Evolutionary conservation across 805 yeast species (phyloP).

Genomic region (Metschnikowia hibisci): DNA sequence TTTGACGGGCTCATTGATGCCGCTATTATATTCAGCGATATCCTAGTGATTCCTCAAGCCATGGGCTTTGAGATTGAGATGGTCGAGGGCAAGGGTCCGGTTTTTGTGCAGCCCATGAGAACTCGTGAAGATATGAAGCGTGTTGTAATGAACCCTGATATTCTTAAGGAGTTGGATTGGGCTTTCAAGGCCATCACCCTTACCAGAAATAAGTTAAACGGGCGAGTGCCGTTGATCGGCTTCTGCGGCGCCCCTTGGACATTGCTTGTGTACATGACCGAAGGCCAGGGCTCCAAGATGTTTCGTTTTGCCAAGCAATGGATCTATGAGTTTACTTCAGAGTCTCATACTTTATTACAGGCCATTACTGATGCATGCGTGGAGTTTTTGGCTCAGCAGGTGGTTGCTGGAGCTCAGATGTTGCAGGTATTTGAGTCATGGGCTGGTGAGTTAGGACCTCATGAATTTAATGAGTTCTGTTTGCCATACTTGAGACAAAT

Average conservation of each 20-base stretch:
- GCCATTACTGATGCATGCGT: slow-evolving; percentile 82
- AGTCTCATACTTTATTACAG: slow-evolving; percentile 66
- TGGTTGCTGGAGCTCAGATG: slow-evolving; percentile 97
- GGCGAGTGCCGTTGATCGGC: slow-evolving; percentile 91
- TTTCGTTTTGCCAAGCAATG: slow-evolving; percentile 90
- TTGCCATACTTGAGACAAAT: slow-evolving; percentile 85
- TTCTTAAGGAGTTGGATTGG: slow-evolving; percentile 80
- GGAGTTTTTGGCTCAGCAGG: slow-evolving; percentile 91
- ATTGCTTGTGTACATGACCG: slow-evolving; percentile 91
- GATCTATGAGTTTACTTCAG: slow-evolving; percentile 77
- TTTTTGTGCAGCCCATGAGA: slow-evolving; percentile 84
- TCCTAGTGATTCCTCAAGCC: slow-evolving; percentile 95
- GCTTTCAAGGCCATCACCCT: slow-evolving; percentile 89
- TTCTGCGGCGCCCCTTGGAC: slow-evolving; percentile 99
- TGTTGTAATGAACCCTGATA: slow-evolving; percentile 62
- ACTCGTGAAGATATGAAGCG: slow-evolving; percentile 61
- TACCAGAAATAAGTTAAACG: slow-evolving; percentile 81
- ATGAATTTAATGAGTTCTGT: slow-evolving; percentile 82
- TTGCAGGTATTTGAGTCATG: slow-evolving; percentile 95
- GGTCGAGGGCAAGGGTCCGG: slow-evolving; percentile 94
- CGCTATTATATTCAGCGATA: slow-evolving; percentile 94
- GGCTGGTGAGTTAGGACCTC: slow-evolving; percentile 95
- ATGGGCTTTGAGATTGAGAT: slow-evolving; percentile 94
- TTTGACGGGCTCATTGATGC: slow-evolving; percentile 90
- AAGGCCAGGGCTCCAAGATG: slow-evolving; percentile 93